Evolutionary conservation across 2,329 filamentous ascomycete species (phyloP), one percentile per base, ranked within the genome.

Genomic region (Fusarium abutilonis): DNA sequence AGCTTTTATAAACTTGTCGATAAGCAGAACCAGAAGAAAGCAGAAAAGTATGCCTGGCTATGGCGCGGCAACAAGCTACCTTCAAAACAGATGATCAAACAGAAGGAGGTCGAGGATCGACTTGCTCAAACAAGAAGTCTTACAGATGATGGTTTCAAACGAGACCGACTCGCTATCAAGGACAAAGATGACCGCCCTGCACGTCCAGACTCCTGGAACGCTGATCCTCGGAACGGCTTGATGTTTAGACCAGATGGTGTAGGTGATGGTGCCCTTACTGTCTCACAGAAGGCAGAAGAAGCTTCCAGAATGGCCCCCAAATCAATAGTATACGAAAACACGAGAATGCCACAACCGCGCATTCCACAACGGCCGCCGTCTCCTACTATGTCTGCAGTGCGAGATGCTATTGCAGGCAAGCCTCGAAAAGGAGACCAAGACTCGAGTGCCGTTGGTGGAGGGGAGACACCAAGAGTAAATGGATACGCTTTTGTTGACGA

Each of bases 401-500:
- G 89, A 64, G 92, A 93, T 67, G 93, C 93, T 9, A 92, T 97
- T 52, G 87, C 89, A 1, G 92, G 93, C 9, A 86, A 82, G 8
- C 86, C 89, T 5, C 84, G 86, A 9, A 78, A 82, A 3, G 83
- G 82, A 9, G 85, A 88, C 21, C 86, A 86, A 11, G 88, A 92
- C 65, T 85, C 85, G 0, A 79, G 70, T 6, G 82, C 82, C 3
- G 67, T 69, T 0, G 81, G 59, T 2, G 70, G 81, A 14, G 84
- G 83, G 55, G 93, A 96, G 75, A 98, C 94, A 0, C 95, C 94
- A 0, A 85, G 92, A 3, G 91, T 98, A 1, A 96, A 96, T 63
- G 95, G 95, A 1, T 99, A 97, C 74, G 86, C 92, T 0, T 98
- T 97, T 76, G 93, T 99, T 32, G 93, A 97, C 67, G 92, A 96